phyloP scores from a whole-genome alignment of 306 rosid species.

The Vachellia pachyceras region DNA sequence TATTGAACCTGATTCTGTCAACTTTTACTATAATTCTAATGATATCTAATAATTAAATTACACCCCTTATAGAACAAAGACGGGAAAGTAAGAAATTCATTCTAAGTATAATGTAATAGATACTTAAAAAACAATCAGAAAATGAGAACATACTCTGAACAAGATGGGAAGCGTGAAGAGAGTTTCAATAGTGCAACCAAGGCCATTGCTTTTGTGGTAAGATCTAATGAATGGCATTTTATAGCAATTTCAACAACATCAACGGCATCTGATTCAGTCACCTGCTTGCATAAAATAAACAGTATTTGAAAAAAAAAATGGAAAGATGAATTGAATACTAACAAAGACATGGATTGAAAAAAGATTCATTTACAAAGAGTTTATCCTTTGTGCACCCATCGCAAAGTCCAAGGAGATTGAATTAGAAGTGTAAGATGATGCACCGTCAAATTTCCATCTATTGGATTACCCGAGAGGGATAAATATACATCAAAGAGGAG shows the following conservation, averaged over 20 bases:
- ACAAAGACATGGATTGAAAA: not conserved
- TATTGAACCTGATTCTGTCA: constrained; percentile 5
- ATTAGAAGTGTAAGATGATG: too few species aligned
- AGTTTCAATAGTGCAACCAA: constrained; percentile 89
- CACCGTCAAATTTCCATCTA: too few species aligned
- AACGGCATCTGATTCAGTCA: constrained; percentile 88
- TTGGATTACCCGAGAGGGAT: too few species aligned
- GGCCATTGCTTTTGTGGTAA: constrained; percentile 91
- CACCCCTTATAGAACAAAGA: constrained; percentile 28
- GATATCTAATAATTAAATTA: not conserved
- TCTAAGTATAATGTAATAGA: constrained; percentile 29
- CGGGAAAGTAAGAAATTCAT: constrained; percentile 28
- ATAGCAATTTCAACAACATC: constrained; percentile 76
- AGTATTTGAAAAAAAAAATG: not conserved
- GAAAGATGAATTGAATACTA: constrained; percentile 1
- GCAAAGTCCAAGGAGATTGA: constrained; percentile 16
- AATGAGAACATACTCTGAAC: constrained; percentile 75
- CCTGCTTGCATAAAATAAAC: constrained; percentile 58
- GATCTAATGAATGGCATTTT: constrained; percentile 75
- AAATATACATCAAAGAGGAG: too few species aligned
- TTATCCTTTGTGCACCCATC: constrained; percentile 12
- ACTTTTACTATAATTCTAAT: constrained; percentile 7
- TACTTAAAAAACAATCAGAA: constrained; percentile 25
- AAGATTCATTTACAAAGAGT: constrained; percentile 2
- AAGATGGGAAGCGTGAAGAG: constrained; percentile 97